phyloP scores from a whole-genome alignment of 495 filamentous ascomycete species.

The Beverwykella pulmonaria region DNA sequence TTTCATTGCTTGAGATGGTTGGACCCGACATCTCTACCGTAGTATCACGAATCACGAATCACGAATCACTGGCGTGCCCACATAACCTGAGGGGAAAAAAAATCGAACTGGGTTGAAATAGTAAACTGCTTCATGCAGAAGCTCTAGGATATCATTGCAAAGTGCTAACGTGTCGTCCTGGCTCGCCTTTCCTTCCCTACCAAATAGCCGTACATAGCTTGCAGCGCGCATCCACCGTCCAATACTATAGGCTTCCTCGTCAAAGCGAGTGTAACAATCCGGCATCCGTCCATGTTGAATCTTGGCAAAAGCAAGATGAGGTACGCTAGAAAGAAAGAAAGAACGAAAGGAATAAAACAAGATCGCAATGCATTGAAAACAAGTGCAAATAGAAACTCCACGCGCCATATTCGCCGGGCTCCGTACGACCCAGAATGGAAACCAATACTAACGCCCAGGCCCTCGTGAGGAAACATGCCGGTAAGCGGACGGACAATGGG shows the following conservation, averaged over 20 bases:
- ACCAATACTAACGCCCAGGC: not conserved
- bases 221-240: not conserved
- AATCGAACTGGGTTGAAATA: not conserved
- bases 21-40: not conserved
- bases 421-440: no score
- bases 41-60: no score
- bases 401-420: no score
- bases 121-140: no score
- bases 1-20: constrained; percentile 4
- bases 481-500: not conserved
- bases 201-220: not conserved
- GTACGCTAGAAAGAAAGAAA: not conserved
- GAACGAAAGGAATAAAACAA: no score
- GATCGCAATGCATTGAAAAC: not conserved
- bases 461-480: not conserved
- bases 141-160: not conserved
- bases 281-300: not conserved
- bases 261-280: not conserved
- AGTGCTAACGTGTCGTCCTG: not conserved
- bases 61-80: no score
- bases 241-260: not conserved
- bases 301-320: not conserved
- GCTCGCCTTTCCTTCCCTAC: not conserved
- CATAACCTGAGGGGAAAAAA: not conserved
- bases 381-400: not conserved